phyloP scores from a whole-genome alignment of 306 rosid species.

The cucumber (Cucumis sativus) region DNA sequence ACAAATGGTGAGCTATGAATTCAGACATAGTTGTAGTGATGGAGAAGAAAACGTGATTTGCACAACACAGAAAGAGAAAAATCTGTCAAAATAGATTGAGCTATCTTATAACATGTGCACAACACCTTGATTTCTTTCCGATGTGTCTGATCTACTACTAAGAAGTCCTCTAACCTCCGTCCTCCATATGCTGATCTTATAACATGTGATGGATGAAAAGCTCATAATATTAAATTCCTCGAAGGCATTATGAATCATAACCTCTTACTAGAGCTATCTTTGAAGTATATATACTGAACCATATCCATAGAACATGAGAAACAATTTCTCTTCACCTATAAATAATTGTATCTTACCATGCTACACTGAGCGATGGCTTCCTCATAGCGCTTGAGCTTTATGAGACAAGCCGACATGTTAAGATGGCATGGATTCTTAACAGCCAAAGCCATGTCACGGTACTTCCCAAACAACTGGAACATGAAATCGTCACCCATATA shows the following conservation, averaged over 20 bases:
- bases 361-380: constrained; percentile 87
- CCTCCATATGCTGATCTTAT: background rate
- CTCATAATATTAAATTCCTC: background rate
- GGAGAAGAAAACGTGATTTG: background rate
- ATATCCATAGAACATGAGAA: background rate
- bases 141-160: background rate
- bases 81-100: background rate
- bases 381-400: constrained; percentile 73
- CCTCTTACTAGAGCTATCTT: background rate
- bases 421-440: constrained; percentile 98
- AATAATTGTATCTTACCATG: constrained; percentile 29
- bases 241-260: background rate
- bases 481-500: constrained; percentile 95
- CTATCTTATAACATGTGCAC: background rate
- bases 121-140: background rate
- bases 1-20: background rate
- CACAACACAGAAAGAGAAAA: background rate
- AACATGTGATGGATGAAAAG: background rate
- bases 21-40: background rate
- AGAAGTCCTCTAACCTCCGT: background rate
- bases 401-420: constrained; percentile 75
- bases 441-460: constrained; percentile 85
- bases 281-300: background rate
- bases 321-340: background rate
- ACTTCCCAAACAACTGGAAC: constrained; percentile 90